Evolutionary conservation across 1,284 basidiomycete genomes (phyloP).

Genomic region (Naganishia albida): DNA sequence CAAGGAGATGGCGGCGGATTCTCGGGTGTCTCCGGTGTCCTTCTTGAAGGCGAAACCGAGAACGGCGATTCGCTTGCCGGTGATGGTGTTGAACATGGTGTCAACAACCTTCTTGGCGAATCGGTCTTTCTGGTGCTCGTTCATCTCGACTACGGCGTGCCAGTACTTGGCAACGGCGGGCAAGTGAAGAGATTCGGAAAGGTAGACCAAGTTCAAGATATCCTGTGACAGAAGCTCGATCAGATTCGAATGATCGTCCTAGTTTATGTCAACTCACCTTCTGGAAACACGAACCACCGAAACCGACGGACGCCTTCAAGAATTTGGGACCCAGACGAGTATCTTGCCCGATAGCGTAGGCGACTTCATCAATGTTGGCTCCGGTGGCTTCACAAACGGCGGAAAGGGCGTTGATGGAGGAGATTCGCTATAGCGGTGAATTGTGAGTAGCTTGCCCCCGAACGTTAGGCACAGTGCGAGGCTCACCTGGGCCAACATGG

Average conservation of each 20-base stretch:
- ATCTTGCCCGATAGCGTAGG: conserved; percentile 91
- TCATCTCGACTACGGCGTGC: conserved; percentile 91
- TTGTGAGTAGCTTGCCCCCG: background rate
- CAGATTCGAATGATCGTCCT: no score
- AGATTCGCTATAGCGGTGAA: conserved; percentile 69
- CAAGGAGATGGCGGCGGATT: conserved; percentile 93
- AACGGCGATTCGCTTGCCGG: conserved; percentile 84
- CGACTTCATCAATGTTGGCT: conserved; percentile 97
- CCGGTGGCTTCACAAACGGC: conserved; percentile 99
- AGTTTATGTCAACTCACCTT: conserved; percentile 58
- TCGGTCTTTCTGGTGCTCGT: conserved; percentile 89
- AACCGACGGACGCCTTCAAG: conserved; percentile 77
- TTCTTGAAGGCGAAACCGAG: conserved; percentile 91
- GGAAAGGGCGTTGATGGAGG: conserved; percentile 94
- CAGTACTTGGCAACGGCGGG: conserved; percentile 99
- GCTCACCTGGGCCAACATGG: conserved; percentile 81
- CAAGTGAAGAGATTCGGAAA: conserved; percentile 88
- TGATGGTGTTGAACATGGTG: conserved; percentile 90
- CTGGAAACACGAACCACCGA: conserved; percentile 98
- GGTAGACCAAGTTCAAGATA: conserved; percentile 97
- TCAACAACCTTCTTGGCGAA: conserved; percentile 89
- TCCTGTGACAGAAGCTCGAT: conserved; percentile 56
- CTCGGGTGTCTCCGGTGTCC: conserved; percentile 95
- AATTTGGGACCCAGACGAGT: conserved; percentile 92
- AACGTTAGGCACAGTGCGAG: background rate